phyloP scores from a whole-genome alignment of 1,139 yeast species.

The Saccharomycopsis hybrid region DNA sequence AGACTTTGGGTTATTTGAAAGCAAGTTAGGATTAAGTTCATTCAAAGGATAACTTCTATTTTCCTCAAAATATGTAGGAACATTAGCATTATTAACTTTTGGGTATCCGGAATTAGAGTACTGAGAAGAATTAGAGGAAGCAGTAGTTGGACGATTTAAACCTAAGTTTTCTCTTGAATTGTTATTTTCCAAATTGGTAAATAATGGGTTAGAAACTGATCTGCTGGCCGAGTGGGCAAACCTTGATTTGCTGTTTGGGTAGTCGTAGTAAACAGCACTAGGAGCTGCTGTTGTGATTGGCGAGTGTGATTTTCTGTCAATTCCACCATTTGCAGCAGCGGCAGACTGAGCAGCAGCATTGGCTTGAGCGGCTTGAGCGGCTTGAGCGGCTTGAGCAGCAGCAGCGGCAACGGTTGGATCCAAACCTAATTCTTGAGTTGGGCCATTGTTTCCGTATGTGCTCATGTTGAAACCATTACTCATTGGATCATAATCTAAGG shows the following conservation, averaged over 20 bases:
- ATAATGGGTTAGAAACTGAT: constrained; percentile 17
- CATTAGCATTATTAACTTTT: not conserved
- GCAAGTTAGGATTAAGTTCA: constrained; percentile 14
- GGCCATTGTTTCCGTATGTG: not conserved
- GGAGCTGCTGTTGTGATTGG: not conserved
- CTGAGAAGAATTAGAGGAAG: not conserved
- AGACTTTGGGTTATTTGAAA: constrained; percentile 4
- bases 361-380: no score
- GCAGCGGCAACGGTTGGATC: no score
- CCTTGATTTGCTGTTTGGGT: no score
- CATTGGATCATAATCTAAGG: not conserved
- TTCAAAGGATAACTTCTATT: constrained; percentile 7
- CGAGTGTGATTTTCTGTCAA: not conserved
- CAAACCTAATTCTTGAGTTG: not conserved
- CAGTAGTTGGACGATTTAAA: not conserved
- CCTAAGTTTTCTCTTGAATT: not conserved
- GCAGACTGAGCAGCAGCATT: no score
- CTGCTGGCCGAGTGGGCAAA: constrained; percentile 16
- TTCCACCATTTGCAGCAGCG: not conserved
- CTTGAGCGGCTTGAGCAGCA: no score
- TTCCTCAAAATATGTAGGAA: constrained; percentile 3
- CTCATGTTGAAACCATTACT: not conserved
- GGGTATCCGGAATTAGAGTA: not conserved
- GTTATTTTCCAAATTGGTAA: constrained; percentile 4
- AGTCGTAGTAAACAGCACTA: no score